Percentiles rank a stretch among this genome's conserved stretches.
phyloP scores from a whole-genome alignment of 306 rosid species.

The Sechiopsis laciniata region DNA sequence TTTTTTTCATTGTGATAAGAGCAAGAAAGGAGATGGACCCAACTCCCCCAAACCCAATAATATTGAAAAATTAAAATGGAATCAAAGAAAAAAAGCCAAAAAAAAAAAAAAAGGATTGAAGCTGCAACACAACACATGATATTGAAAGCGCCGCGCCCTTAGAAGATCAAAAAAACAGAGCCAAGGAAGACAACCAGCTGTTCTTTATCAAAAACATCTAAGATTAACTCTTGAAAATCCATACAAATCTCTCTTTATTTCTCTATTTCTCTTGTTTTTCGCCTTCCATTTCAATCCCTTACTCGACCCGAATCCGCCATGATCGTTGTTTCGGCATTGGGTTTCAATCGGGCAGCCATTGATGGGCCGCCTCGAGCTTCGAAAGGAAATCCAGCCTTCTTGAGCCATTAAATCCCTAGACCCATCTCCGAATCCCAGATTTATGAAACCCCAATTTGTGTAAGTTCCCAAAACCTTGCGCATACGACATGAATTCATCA shows the following conservation, averaged over 20 bases:
- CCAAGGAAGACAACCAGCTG: neutral
- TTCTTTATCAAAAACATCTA: neutral
- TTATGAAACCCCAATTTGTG: neutral
- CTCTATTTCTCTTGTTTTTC: neutral
- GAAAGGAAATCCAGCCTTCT: neutral
- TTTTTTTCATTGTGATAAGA: constrained; percentile 9
- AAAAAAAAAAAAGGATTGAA: neutral
- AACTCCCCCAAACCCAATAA: constrained; percentile 10
- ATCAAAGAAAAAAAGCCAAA: neutral
- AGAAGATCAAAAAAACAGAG: constrained; percentile 15
- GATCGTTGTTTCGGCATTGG: constrained; percentile 15
- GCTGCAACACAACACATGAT: constrained; percentile 15
- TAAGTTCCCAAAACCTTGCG: neutral
- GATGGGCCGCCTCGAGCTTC: neutral
- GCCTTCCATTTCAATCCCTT: constrained; percentile 16
- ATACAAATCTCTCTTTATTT: neutral
- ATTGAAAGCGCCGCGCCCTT: constrained; percentile 14
- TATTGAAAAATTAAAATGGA: neutral
- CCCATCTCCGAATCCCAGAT: constrained; percentile 3
- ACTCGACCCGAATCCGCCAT: neutral
- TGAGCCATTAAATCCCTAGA: neutral
- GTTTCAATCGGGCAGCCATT: constrained; percentile 18
- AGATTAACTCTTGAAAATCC: constrained; percentile 8
- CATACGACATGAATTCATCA: constrained; percentile 44
- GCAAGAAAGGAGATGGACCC: constrained; percentile 10